These are phyloP conservation scores for Penicillium canariense DNA, from an alignment of 495 filamentous ascomycete species.

Conservation along the genomic window DNA sequence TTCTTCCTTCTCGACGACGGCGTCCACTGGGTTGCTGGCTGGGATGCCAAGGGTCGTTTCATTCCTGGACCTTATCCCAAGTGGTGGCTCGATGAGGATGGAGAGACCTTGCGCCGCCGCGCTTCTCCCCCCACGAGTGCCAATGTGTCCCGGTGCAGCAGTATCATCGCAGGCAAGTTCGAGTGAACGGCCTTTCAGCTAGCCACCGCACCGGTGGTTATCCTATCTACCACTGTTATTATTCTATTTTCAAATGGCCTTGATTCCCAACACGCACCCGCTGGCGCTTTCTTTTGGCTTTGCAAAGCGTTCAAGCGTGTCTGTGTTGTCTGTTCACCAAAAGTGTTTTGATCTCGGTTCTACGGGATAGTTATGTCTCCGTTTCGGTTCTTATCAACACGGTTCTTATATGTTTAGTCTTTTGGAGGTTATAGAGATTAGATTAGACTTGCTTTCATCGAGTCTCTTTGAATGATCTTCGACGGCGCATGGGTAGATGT, in stretches of 20 bases:
- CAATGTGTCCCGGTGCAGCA: constrained; percentile 41
- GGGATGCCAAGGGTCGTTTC: constrained; percentile 44
- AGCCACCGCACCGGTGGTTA: background rate
- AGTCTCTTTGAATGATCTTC: constrained; percentile 14
- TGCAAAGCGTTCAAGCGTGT: constrained; percentile 27
- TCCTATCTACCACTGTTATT: background rate
- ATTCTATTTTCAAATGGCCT: background rate
- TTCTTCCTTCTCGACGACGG: constrained; percentile 48
- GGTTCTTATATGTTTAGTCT: background rate
- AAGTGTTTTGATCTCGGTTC: constrained; percentile 18
- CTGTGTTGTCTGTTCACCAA: constrained; percentile 17
- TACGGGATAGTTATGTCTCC: background rate
- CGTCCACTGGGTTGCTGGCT: constrained; percentile 44
- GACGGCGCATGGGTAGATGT: background rate
- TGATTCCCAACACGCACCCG: background rate
- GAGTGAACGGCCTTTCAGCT: constrained; percentile 14
- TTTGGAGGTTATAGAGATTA: constrained; percentile 9
- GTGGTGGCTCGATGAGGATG: constrained; percentile 42
- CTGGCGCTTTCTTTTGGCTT: constrained; percentile 12
- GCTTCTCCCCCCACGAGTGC: constrained; percentile 40
- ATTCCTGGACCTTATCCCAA: constrained; percentile 47
- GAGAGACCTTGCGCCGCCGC: constrained; percentile 38
- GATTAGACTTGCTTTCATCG: constrained; percentile 17
- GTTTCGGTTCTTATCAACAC: background rate
- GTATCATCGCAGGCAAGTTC: constrained; percentile 36